Percentiles rank a stretch among this genome's conserved stretches.
These are phyloP conservation scores for Tetradesmus obliquus DNA, from an alignment of 139 green algal genomes.

Conservation along the genomic window DNA sequence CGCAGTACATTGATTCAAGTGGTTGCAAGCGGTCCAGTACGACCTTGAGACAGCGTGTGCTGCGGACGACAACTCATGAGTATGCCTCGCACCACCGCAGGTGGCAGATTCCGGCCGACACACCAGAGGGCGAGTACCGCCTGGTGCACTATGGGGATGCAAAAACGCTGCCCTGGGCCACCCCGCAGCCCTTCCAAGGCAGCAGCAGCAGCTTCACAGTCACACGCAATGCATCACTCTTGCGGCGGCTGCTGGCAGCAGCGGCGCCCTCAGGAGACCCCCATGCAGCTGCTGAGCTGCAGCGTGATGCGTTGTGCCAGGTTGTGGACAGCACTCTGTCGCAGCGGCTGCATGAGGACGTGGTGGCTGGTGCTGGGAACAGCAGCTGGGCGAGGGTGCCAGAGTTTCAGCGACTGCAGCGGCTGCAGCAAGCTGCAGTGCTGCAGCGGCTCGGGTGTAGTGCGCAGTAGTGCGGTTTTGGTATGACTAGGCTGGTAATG, in stretches of 20 bases:
- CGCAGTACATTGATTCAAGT: neutral
- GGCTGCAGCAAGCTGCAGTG: neutral
- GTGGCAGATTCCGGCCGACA: neutral
- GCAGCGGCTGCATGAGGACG: neutral
- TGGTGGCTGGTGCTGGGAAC: neutral
- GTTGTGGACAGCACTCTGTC: neutral
- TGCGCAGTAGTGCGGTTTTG: neutral
- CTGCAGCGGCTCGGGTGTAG: neutral
- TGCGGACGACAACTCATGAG: too few relatives aligned
- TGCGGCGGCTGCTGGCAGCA: neutral
- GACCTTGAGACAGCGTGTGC: too few relatives aligned
- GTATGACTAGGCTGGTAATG: too few relatives aligned
- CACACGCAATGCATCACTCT: neutral
- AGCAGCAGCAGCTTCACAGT: slow-evolving; percentile 18
- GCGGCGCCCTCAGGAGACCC: neutral
- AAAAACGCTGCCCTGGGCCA: neutral
- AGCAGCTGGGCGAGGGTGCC: neutral
- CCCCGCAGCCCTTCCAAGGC: neutral
- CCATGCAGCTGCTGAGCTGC: neutral
- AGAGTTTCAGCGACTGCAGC: neutral
- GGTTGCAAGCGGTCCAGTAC: too few relatives aligned
- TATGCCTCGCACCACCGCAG: neutral
- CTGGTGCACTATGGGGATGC: slow-evolving; percentile 10
- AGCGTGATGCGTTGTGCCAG: neutral
- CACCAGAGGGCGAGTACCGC: neutral